These are phyloP conservation scores for Cercospora sp. DNA, from an alignment of 2,329 filamentous ascomycete genomes.

Conservation along the genomic window DNA sequence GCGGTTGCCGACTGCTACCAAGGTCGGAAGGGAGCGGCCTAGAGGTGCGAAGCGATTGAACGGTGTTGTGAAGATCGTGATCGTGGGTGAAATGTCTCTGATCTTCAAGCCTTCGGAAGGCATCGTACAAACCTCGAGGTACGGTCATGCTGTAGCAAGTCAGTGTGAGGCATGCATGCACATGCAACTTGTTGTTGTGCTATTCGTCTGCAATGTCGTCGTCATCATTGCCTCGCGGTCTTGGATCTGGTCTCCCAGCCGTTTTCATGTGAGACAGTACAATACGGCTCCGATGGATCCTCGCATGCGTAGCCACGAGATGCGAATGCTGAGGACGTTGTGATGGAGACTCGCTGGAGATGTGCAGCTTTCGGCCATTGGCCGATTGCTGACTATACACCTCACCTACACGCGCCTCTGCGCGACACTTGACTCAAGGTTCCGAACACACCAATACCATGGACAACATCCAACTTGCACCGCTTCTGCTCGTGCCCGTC, in stretches of 20 bases:
- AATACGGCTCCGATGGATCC: background rate
- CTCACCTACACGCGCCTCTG: background rate
- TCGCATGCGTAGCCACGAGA: background rate
- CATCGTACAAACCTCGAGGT: background rate
- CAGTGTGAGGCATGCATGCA: background rate
- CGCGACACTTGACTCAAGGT: background rate
- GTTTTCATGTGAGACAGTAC: background rate
- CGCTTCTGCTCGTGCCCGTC: conserved; percentile 5
- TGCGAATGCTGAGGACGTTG: background rate
- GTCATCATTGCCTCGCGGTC: conserved; percentile 8
- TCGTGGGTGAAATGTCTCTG: conserved; percentile 13
- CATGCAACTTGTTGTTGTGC: background rate
- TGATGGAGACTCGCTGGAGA: background rate
- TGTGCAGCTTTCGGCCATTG: background rate
- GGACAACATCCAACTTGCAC: conserved; percentile 9
- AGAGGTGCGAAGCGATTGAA: conserved; percentile 26
- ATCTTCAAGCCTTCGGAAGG: conserved; percentile 9
- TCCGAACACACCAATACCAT: background rate
- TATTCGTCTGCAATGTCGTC: conserved; percentile 5
- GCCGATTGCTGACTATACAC: background rate
- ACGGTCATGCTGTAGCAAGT: background rate
- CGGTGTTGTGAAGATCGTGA: conserved; percentile 22
- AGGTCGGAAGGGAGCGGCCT: conserved; percentile 18
- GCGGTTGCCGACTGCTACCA: conserved; percentile 23
- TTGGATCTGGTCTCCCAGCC: background rate